Conservation (phyloP, 1,284 basidiomycete genomes). For the Xerocomus minutiporus region DNA sequence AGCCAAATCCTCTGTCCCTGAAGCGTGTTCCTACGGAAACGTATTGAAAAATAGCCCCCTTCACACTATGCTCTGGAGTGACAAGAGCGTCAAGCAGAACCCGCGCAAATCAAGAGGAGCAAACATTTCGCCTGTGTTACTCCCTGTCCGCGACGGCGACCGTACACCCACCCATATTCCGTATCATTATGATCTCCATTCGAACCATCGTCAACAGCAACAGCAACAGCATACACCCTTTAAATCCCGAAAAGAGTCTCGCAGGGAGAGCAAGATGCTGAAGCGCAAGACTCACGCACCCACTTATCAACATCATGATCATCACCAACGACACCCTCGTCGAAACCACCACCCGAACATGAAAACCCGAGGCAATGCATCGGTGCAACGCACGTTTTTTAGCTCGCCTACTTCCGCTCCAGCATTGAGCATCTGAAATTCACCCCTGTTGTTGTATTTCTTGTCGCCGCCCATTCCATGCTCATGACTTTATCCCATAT, state of each 20-base stretch:
- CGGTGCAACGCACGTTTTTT: slow-evolving; percentile 55
- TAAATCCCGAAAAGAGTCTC: slow-evolving; percentile 53
- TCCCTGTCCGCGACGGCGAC: slow-evolving; percentile 53
- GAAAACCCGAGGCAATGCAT: slow-evolving; percentile 56
- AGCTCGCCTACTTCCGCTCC: slow-evolving; percentile 34
- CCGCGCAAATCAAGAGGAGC: slow-evolving; percentile 28
- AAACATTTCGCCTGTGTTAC: slow-evolving; percentile 49
- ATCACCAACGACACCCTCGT: slow-evolving; percentile 34
- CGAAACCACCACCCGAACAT: slow-evolving; percentile 57
- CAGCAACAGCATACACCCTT: slow-evolving; percentile 36
- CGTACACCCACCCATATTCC: slow-evolving; percentile 44
- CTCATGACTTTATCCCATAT: slow-evolving; percentile 10
- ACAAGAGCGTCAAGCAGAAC: slow-evolving; percentile 31
- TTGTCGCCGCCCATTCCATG: slow-evolving; percentile 4
- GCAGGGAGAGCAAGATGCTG: slow-evolving; percentile 59
- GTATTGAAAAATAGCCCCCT: slow-evolving; percentile 55
- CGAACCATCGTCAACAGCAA: slow-evolving; percentile 34
- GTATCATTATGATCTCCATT: slow-evolving; percentile 22
- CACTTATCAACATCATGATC: slow-evolving; percentile 33
- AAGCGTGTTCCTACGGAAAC: slow-evolving; percentile 29
- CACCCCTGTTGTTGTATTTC: slow-evolving; percentile 21
- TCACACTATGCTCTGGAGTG: slow-evolving; percentile 53
- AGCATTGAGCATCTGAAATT: slow-evolving; percentile 30
- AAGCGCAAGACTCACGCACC: slow-evolving; percentile 52
- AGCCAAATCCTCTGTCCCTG: slow-evolving; percentile 16